phyloP scores from a whole-genome alignment of 768 basidiomycete species.

The Suillus subalutaceus region DNA sequence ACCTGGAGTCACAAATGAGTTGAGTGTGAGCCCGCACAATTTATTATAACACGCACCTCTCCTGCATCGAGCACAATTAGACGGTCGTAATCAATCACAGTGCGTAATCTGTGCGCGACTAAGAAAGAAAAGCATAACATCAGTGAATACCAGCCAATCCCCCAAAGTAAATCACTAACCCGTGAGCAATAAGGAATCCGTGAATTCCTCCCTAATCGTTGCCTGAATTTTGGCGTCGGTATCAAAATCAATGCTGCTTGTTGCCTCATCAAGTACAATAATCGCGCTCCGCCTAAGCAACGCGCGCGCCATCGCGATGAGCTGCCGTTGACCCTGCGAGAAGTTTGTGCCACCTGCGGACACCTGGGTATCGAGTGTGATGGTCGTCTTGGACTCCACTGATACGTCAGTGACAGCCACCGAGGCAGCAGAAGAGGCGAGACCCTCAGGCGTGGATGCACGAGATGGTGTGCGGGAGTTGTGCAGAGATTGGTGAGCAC shows the following conservation, averaged over 20 bases:
- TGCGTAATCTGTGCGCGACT: conserved; percentile 74
- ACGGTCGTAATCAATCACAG: conserved; percentile 81
- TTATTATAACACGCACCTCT: conserved; percentile 23
- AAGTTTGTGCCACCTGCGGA: conserved; percentile 90
- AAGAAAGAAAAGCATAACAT: conserved; percentile 1
- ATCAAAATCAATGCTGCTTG: conserved; percentile 83
- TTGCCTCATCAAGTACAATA: conserved; percentile 82
- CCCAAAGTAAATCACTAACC: conserved; percentile 42
- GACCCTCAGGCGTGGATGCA: conserved; percentile 46
- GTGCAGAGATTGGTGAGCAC: conserved; percentile 48
- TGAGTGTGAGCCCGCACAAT: conserved; percentile 23
- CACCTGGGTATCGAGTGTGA: conserved; percentile 77
- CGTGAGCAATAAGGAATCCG: conserved; percentile 70
- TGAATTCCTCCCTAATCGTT: conserved; percentile 87
- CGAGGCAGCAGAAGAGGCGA: conserved; percentile 43
- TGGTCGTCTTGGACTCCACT: conserved; percentile 50
- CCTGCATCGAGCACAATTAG: conserved; percentile 72
- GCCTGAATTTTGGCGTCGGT: conserved; percentile 91
- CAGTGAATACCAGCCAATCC: neutral
- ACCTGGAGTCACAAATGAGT: conserved; percentile 31
- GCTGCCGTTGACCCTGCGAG: conserved; percentile 88
- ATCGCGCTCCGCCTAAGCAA: conserved; percentile 71
- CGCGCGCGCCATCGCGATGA: conserved; percentile 86
- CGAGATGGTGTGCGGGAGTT: conserved; percentile 53
- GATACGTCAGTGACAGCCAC: conserved; percentile 48